phyloP scores from a whole-genome alignment of 345 rosid species.

The Populus deltoides region DNA sequence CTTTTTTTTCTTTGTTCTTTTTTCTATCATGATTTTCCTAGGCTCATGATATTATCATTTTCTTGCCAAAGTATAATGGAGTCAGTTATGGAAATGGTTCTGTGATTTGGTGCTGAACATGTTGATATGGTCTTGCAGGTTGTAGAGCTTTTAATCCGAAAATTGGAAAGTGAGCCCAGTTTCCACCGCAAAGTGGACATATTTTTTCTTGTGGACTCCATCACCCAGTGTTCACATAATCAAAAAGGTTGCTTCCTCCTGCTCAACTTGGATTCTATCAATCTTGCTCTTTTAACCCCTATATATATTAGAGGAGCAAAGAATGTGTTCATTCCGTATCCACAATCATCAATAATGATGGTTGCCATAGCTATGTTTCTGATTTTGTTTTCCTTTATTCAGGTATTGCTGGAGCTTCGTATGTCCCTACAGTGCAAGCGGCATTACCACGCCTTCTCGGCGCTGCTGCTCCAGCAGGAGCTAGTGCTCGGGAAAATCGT shows the following conservation, averaged over 20 bases:
- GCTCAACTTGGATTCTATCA: neutral
- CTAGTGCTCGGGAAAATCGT: slow-evolving; percentile 86
- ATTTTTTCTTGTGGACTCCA: slow-evolving; percentile 94
- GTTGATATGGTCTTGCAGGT: slow-evolving; percentile 47
- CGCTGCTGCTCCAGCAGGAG: slow-evolving; percentile 91
- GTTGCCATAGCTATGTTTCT: neutral
- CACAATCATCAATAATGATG: neutral
- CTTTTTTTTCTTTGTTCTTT: neutral
- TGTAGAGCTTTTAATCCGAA: slow-evolving; percentile 82
- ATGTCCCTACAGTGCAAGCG: slow-evolving; percentile 77
- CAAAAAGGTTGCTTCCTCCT: slow-evolving; percentile 58
- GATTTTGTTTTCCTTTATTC: neutral
- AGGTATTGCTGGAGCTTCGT: slow-evolving; percentile 88
- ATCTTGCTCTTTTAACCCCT: neutral
- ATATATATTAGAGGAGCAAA: neutral
- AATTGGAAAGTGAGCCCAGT: slow-evolving; percentile 82
- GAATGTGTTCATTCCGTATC: neutral
- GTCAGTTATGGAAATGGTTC: neutral
- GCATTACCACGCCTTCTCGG: slow-evolving; percentile 92
- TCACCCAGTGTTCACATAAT: slow-evolving; percentile 84
- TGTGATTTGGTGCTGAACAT: neutral
- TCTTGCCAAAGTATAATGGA: neutral
- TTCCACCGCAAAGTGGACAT: slow-evolving; percentile 81
- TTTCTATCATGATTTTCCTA: neutral
- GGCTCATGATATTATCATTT: neutral